A percentile compares a stretch with the other conserved stretches of the same genome.
Conservation (phyloP, 2,329 filamentous ascomycete genomes). For the Talaromyces atroroseus region DNA sequence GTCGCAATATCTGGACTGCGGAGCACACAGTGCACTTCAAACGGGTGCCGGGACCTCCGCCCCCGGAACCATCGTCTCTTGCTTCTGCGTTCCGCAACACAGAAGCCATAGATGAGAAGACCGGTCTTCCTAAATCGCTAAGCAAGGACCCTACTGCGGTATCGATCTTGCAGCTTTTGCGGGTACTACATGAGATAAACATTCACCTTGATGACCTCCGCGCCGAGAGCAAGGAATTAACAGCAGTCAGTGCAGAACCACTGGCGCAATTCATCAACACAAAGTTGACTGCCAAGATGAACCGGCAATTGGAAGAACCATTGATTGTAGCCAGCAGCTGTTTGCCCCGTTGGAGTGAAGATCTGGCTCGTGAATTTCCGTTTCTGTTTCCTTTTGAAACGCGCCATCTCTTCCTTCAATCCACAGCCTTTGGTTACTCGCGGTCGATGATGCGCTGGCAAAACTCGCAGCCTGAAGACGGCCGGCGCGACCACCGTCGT, state of each 20-base stretch:
- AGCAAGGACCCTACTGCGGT: slow-evolving; percentile 78
- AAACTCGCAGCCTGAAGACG: slow-evolving; percentile 79
- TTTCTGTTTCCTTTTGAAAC: slow-evolving; percentile 99
- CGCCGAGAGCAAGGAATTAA: slow-evolving; percentile 65
- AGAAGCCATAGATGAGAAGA: slow-evolving; percentile 48
- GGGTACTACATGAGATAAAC: slow-evolving; percentile 88
- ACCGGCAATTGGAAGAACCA: slow-evolving; percentile 92
- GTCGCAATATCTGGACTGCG: slow-evolving; percentile 80
- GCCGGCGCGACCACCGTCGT: slow-evolving; percentile 70
- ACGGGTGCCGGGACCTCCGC: slow-evolving; percentile 75
- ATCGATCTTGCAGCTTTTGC: slow-evolving; percentile 79
- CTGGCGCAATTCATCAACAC: slow-evolving; percentile 96
- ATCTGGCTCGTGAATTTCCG: slow-evolving; percentile 85
- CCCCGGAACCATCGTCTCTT: slow-evolving; percentile 63
- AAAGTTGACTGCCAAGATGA: slow-evolving; percentile 94
- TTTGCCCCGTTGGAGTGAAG: slow-evolving; percentile 91
- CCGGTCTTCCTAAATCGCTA: slow-evolving; percentile 69
- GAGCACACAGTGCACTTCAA: slow-evolving; percentile 90
- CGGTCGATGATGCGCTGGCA: slow-evolving; percentile 98
- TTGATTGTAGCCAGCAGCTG: slow-evolving; percentile 96
- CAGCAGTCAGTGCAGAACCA: slow-evolving; percentile 72
- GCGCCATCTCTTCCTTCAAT: slow-evolving; percentile 91
- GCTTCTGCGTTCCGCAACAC: slow-evolving; percentile 47
- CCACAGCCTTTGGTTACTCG: slow-evolving; percentile 95
- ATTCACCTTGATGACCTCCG: slow-evolving; percentile 88